Evolutionary conservation across 73 alveolate species (phyloP), one percentile per base, ranked within the genome.

Genomic region (Urostyla sp.): DNA sequence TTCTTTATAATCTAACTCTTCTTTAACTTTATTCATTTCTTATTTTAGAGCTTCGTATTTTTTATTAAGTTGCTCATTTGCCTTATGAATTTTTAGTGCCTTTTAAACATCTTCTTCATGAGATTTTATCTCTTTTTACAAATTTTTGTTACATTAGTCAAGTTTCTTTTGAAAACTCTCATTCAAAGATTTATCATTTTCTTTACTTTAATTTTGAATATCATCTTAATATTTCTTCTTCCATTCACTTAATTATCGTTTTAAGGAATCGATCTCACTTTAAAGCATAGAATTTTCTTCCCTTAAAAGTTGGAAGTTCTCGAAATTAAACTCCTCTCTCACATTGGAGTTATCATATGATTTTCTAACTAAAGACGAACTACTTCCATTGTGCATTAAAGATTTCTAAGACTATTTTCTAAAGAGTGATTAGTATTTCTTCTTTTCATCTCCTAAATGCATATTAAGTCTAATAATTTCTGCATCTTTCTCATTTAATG

Each of bases 401-500:
- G 80, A 66, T 24, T 66, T 66, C 28, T 66, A 44, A 7, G 80
- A 66, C 43, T 66, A 66, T 43, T 43, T 66, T 26, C 80, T 37
- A 3, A 66, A 27, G 10, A 66, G 48, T 15, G 37, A 40, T 44
- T 66, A 44, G 46, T 40, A 45, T 44, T 44, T 66, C 43, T 66
- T 66, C 73, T 54, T 81, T 52, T 69, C 85, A 52, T 81, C 91
- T 7, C 85, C 86, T 7, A 81, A 32, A 48, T 60, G 67, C 86
- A 81, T 69, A 37, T 81, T 81, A 2, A 81, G 73, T 60, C 73
- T 72, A 15, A 81, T 56, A 7, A 81, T 81, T 49, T 81, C 91
- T 21, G 91, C 91, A 21, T 81, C 91, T 53, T 81, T 81, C 51
- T 81, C 91, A 48, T 61, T 81, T 21, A 81, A 21, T 0, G 91